A percentile compares a stretch with the other conserved stretches of the same genome.
Evolutionary conservation across 2,329 filamentous ascomycete genomes (phyloP).

Genomic region (Intubia oerlemansii): DNA sequence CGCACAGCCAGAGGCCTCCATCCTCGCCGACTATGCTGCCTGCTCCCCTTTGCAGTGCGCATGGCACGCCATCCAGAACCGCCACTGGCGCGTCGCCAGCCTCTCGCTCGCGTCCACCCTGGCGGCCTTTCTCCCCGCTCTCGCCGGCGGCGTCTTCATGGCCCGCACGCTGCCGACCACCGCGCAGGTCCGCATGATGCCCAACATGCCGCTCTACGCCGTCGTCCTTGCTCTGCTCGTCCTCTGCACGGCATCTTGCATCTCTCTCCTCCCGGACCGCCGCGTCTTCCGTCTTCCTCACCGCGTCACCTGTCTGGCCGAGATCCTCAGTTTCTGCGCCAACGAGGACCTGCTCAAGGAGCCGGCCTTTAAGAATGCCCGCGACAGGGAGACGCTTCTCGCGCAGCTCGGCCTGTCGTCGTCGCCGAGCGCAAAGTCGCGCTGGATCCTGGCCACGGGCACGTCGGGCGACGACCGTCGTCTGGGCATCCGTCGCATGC

Average conservation of each 20-base stretch:
- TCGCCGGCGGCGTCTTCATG: slow-evolving; percentile 53
- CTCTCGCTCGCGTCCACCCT: slow-evolving; percentile 36
- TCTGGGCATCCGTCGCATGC: slow-evolving; percentile 22
- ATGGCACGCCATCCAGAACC: slow-evolving; percentile 32
- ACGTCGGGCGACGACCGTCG: slow-evolving; percentile 14
- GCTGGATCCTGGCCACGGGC: slow-evolving; percentile 29
- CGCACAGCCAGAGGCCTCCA: slow-evolving; percentile 35
- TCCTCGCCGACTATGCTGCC: slow-evolving; percentile 51
- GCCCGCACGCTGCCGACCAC: slow-evolving; percentile 38
- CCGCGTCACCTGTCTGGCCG: slow-evolving; percentile 47
- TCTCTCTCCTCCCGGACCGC: slow-evolving; percentile 32
- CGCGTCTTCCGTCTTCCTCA: slow-evolving; percentile 49
- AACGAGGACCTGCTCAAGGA: slow-evolving; percentile 53
- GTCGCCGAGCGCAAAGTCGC: slow-evolving; percentile 22
- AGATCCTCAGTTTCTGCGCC: slow-evolving; percentile 57
- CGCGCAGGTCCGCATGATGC: slow-evolving; percentile 40
- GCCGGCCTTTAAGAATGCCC: slow-evolving; percentile 42
- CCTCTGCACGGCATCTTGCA: slow-evolving; percentile 44
- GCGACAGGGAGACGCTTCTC: slow-evolving; percentile 47
- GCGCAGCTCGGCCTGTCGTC: slow-evolving; percentile 39
- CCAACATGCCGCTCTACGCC: slow-evolving; percentile 53
- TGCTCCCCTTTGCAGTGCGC: slow-evolving; percentile 40
- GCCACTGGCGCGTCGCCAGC: slow-evolving; percentile 43
- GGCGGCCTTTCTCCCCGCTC: slow-evolving; percentile 40
- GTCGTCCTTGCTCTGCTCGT: slow-evolving; percentile 50